Evolutionary conservation across 306 rosid genomes (phyloP).

Genomic region (Rosa multiflora): DNA sequence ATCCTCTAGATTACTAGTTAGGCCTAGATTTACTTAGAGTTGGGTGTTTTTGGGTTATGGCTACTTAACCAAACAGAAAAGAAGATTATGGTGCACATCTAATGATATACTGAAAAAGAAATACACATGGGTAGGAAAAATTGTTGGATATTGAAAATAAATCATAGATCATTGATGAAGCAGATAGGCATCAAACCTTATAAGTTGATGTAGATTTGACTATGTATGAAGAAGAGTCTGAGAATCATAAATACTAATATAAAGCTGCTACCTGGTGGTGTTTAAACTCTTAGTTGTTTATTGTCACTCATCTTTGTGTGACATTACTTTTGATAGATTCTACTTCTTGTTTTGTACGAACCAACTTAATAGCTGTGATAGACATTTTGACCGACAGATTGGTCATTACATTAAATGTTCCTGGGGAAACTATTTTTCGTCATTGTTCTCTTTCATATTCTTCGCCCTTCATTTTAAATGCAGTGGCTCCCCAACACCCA

Average conservation of each 20-base stretch:
- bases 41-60: not conserved
- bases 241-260: not conserved
- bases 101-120: not conserved
- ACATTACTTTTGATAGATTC: not conserved
- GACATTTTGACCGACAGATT: not conserved
- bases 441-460: slow-evolving; percentile 9
- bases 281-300: not conserved
- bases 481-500: slow-evolving; percentile 41
- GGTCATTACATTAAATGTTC: not conserved
- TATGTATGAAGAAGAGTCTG: not conserved
- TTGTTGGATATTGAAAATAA: not conserved
- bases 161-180: not conserved
- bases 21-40: not conserved
- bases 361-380: slow-evolving; percentile 2
- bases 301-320: not conserved
- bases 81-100: not conserved
- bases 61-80: not conserved
- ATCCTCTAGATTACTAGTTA: not conserved
- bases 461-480: slow-evolving; percentile 18
- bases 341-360: not conserved
- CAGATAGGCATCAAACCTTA: not conserved
- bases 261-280: not conserved
- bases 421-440: not conserved
- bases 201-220: not conserved
- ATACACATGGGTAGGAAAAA: not conserved